A percentile compares a stretch with the other conserved stretches of the same genome.
Conservation (phyloP, 768 basidiomycete genomes). For the Pisolithus microcarpus region DNA sequence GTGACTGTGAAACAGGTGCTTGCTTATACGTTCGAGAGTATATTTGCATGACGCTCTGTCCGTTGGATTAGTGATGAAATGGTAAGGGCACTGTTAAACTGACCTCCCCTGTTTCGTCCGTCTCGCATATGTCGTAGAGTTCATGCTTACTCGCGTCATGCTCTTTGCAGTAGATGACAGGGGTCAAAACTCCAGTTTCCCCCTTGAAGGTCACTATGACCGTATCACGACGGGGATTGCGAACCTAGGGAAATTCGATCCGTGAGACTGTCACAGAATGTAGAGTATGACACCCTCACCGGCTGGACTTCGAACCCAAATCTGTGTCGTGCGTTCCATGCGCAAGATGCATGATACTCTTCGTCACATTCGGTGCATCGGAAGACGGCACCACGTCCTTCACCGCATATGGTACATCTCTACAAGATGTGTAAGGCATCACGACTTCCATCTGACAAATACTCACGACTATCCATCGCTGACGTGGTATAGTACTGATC, state of each 20-base stretch:
- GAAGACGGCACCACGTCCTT: conserved; percentile 69
- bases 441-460: not conserved
- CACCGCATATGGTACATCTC: conserved; percentile 72
- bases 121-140: conserved; percentile 80
- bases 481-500: conserved; percentile 60
- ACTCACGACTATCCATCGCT: conserved; percentile 72
- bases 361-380: conserved; percentile 76
- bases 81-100: conserved; percentile 12
- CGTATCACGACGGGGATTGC: conserved; percentile 65
- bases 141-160: conserved; percentile 60
- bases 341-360: conserved; percentile 86
- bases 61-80: not conserved
- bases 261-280: not conserved
- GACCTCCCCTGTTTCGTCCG: conserved; percentile 76
- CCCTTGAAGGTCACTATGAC: conserved; percentile 69
- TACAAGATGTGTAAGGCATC: conserved; percentile 22
- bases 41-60: conserved; percentile 81
- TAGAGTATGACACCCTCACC: conserved; percentile 34
- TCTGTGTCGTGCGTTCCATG: conserved; percentile 74
- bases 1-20: conserved; percentile 60
- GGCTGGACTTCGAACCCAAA: conserved; percentile 92
- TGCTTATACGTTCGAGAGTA: conserved; percentile 85
- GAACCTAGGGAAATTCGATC: conserved; percentile 44
- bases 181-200: conserved; percentile 70
- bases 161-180: conserved; percentile 71